Base-by-base conservation (phyloP, 352 stramenopile species). In the Globisporangium acanthophoron region DNA sequence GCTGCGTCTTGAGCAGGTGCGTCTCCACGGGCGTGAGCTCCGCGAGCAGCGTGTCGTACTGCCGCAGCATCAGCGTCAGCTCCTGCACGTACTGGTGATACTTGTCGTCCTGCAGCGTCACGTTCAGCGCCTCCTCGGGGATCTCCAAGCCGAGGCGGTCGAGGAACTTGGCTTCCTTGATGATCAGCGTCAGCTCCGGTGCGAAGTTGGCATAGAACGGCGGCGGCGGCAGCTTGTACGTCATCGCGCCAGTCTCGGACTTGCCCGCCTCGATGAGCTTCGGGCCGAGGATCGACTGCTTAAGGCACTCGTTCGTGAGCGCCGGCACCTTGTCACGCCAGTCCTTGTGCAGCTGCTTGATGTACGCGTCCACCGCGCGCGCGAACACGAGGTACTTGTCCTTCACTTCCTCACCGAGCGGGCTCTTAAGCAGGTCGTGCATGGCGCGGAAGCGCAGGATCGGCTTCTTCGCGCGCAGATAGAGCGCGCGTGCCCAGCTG, bases 61-160 rank as follows among this genome's bases (percentile, higher is more conserved):
- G 89, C 1, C 78, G 71, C 0, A 98, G 75, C 89, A 98, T 98
- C 20, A 95, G 64, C 12, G 87, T 85, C 18, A 98, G 61, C 44
- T 97, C 81, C 51, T 97, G 89, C 15, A 97, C 92, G 43, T 97
- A 97, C 47, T 93, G 78, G 60, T 97, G 94, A 64, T 98, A 98
- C 59, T 98, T 98, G 62, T 97, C 88, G 62, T 98, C 95, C 64
- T 98, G 95, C 3, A 98, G 76, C 24, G 95, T 97, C 59, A 98
- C 94, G 58, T 98, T 98, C 31, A 98, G 67, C 0, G 95, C 94
- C 29, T 95, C 85, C 65, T 98, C 96, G 0, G 95, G 95, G 43
- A 97, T 95, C 50, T 97, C 84, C 77, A 98, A 98, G 5, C 95
- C 94, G 35, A 98, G 82, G 0, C 92, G 87, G 65, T 98, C 95